phyloP scores from a whole-genome alignment of 768 basidiomycete genomes.

The Tricholoma matsutake region DNA sequence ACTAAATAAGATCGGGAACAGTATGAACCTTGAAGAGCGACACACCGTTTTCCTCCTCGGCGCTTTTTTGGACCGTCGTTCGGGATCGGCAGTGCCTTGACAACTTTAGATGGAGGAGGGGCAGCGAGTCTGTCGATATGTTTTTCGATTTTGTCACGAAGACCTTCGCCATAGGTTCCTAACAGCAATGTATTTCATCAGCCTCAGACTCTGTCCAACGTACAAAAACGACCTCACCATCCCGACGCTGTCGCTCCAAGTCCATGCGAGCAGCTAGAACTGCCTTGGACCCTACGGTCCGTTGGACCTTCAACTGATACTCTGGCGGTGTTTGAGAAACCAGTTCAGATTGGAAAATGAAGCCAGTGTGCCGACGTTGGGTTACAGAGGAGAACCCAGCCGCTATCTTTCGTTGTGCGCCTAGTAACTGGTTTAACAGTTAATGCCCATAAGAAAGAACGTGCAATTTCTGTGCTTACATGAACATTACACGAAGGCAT shows the following conservation, averaged over 20 bases:
- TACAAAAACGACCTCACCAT: slow-evolving; percentile 52
- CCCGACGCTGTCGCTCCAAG: slow-evolving; percentile 75
- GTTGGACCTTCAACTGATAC: slow-evolving; percentile 87
- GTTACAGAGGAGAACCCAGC: slow-evolving; percentile 88
- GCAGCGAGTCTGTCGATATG: slow-evolving; percentile 89
- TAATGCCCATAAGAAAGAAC: background rate
- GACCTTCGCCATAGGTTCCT: slow-evolving; percentile 78
- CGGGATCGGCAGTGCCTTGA: slow-evolving; percentile 91
- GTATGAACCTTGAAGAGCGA: slow-evolving; percentile 7
- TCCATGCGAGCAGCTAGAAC: slow-evolving; percentile 92
- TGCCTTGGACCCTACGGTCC: slow-evolving; percentile 91
- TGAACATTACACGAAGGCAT: slow-evolving; percentile 96
- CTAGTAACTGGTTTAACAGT: slow-evolving; percentile 63
- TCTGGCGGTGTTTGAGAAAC: slow-evolving; percentile 85
- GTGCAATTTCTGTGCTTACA: slow-evolving; percentile 45
- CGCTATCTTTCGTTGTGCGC: slow-evolving; percentile 89
- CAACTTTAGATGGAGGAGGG: slow-evolving; percentile 90
- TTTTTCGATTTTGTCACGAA: slow-evolving; percentile 89
- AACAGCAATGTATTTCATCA: slow-evolving; percentile 1
- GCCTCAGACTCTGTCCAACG: background rate
- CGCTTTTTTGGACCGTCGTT: slow-evolving; percentile 96
- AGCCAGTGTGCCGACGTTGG: slow-evolving; percentile 91
- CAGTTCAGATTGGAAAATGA: slow-evolving; percentile 92
- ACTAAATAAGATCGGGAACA: background rate
- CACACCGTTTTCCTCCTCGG: slow-evolving; percentile 89